Percentiles rank a stretch among this genome's conserved stretches.
phyloP scores from a whole-genome alignment of 176 grass and related monocot species.

The Guadua angustifolia region DNA sequence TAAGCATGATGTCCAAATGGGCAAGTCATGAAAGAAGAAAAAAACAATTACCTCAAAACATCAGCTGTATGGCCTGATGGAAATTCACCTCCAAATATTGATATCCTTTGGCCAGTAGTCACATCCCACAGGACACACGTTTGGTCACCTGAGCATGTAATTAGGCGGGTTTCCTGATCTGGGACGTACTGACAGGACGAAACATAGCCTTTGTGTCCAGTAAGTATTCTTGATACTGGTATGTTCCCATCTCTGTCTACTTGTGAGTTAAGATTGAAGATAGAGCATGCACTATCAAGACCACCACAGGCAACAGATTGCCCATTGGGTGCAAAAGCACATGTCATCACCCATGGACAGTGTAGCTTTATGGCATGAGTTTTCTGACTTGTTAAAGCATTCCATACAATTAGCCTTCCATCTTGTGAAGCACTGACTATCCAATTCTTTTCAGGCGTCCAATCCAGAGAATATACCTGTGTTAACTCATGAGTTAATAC shows the following conservation, averaged over 20 bases:
- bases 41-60: constrained; percentile 71
- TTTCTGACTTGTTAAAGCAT: constrained; percentile 98
- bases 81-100: constrained; percentile 97
- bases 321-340: constrained; percentile 94
- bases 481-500: constrained; percentile 30
- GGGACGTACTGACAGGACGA: constrained; percentile 94
- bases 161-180: constrained; percentile 82
- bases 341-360: constrained; percentile 96
- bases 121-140: constrained; percentile 96
- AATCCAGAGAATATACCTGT: constrained; percentile 98
- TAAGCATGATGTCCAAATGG: constrained; percentile 6
- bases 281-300: constrained; percentile 97
- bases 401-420: constrained; percentile 97
- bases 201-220: constrained; percentile 96
- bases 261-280: constrained; percentile 93
- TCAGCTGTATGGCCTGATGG: constrained; percentile 98
- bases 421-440: constrained; percentile 95
- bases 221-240: constrained; percentile 80
- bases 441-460: constrained; percentile 96
- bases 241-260: constrained; percentile 88
- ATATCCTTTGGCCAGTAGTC: constrained; percentile 93
- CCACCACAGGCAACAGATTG: constrained; percentile 96
- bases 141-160: constrained; percentile 92
- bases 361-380: constrained; percentile 98
- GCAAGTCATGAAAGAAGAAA: constrained; percentile 25